Conservation (phyloP, 495 filamentous ascomycete species). For the Neurospora sp. region DNA sequence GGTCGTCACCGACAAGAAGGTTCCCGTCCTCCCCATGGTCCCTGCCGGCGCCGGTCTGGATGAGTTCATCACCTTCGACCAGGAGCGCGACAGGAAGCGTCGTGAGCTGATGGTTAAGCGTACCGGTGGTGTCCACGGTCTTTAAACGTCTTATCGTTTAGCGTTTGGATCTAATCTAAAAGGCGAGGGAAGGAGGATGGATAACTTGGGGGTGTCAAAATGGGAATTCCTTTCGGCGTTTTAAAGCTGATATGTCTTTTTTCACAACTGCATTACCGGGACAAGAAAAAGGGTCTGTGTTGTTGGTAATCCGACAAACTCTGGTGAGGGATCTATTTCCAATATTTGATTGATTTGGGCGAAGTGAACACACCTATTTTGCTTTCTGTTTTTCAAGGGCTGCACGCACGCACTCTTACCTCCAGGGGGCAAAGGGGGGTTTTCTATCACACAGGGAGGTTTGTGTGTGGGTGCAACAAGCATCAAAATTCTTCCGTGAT, state of each 20-base stretch:
- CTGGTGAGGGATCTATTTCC: slow-evolving; percentile 7
- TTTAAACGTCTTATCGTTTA: slow-evolving; percentile 9
- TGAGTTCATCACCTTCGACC: slow-evolving; percentile 87
- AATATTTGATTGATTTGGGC: background rate
- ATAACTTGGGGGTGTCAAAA: slow-evolving; percentile 1
- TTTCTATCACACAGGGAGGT: background rate
- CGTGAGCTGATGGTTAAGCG: slow-evolving; percentile 61
- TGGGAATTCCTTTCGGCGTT: slow-evolving; percentile 4
- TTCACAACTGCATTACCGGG: slow-evolving; percentile 9
- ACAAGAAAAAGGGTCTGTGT: slow-evolving; percentile 5
- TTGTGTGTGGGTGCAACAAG: background rate
- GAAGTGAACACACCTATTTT: background rate
- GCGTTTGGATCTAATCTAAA: background rate
- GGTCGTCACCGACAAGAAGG: slow-evolving; percentile 68
- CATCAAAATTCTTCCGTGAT: background rate
- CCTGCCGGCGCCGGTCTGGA: slow-evolving; percentile 77
- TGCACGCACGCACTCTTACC: background rate
- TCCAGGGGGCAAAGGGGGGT: background rate
- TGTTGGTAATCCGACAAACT: slow-evolving; percentile 4
- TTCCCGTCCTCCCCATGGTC: slow-evolving; percentile 97
- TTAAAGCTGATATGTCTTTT: background rate
- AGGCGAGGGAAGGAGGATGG: background rate
- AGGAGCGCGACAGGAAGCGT: slow-evolving; percentile 56
- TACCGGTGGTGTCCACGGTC: slow-evolving; percentile 44
- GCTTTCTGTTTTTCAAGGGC: background rate